Conservation (phyloP, 495 filamentous ascomycete species). For the Paragyromitra xinjiangensis region DNA sequence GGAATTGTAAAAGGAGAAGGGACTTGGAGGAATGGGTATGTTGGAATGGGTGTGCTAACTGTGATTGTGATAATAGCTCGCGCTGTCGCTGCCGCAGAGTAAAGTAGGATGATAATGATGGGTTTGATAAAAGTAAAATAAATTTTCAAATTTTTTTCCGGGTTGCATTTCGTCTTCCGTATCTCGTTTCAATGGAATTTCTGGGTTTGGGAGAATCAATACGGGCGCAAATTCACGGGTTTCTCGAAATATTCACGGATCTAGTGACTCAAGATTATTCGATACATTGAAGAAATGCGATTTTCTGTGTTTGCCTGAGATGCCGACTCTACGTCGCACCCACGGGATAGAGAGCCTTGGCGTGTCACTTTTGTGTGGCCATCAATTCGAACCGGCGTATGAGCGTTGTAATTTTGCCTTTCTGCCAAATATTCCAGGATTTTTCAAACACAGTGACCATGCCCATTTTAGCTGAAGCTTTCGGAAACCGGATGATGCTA, state of each 20-base stretch:
- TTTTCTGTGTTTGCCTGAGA: background rate
- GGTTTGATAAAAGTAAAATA: constrained; percentile 54
- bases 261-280: background rate
- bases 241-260: constrained; percentile 12
- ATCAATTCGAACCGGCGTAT: background rate
- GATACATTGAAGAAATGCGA: background rate
- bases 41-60: constrained; percentile 55
- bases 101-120: constrained; percentile 58
- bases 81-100: constrained; percentile 68
- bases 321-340: too few relatives aligned
- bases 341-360: too few relatives aligned
- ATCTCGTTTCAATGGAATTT: constrained; percentile 50
- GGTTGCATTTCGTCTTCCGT: constrained; percentile 49
- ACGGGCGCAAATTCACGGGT: constrained; percentile 32
- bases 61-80: constrained; percentile 63
- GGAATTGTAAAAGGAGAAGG: background rate
- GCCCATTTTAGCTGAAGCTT: background rate
- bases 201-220: constrained; percentile 31
- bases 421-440: background rate
- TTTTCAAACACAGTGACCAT: background rate
- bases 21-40: background rate
- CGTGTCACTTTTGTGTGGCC: background rate
- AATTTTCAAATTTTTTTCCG: constrained; percentile 38
- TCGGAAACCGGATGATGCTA: background rate
- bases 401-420: background rate